Base-by-base conservation (phyloP, 2,329 filamentous ascomycete species). In the Paramyrothecium roridum region DNA sequence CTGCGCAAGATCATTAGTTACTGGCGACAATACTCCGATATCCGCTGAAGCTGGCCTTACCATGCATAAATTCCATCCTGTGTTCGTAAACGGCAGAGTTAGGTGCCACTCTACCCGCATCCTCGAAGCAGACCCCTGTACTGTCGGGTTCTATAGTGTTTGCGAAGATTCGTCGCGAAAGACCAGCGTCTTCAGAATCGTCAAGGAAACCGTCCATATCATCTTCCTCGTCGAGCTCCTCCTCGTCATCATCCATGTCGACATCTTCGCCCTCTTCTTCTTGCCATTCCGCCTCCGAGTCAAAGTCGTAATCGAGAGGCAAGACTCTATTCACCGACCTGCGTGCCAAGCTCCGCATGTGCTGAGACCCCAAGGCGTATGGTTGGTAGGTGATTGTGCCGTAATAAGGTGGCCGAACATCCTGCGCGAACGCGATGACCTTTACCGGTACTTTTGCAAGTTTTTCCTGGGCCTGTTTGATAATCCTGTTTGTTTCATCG, bases 191-290 rank as follows among this genome's bases (percentile, higher is more conserved):
- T 53, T 96, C 90, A 7, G 90, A 90, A 63, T 96, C 91, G 62
- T 96, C 93, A 2, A 97, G 78, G 66, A 97, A 97, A 19, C 86
- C 93, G 3, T 91, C 90, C 86, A 96, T 89, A 57, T 96, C 92
- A 17, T 90, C 89, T n/a, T 85, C 88, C 54, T 89, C 88, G 55
- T 89, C 88, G 0, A 78, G 60, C n/a, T 82, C 93, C 77, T 81
- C 92, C 75, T 82, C 83, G 26, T 81, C 80, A 10, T 89, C 86
- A 20, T 89, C 87, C 23, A 87, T 77, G 2, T 87, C 81, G 16
- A 90, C 80, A 51, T 89, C 86, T 47, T 89, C 88, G 23, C 88
- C 88, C 55, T 76, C 83, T 57, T 87, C 82, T 56, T 91, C 90
- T 66, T 92, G 88, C 90, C 90, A 96, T 68, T 95, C 91, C 7